Evolutionary conservation across 2,329 filamentous ascomycete species (phyloP).

Genomic region (Fusarium mundagurra): DNA sequence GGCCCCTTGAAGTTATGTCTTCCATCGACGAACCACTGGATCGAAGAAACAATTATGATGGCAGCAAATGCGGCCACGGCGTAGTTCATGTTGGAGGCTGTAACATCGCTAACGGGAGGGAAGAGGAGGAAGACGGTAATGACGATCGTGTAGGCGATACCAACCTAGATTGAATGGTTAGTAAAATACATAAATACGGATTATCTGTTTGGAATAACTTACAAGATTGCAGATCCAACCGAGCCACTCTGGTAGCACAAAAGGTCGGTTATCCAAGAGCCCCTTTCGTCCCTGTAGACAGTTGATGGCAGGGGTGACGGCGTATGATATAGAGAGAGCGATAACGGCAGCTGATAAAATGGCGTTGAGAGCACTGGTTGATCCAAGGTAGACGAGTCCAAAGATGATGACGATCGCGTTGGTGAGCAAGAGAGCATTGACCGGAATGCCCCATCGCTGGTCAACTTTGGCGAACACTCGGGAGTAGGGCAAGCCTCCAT

Average conservation of each 20-base stretch:
- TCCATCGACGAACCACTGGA: background rate
- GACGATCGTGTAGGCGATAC: background rate
- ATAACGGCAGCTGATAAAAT: background rate
- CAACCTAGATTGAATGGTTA: background rate
- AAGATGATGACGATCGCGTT: background rate
- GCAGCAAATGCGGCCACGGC: background rate
- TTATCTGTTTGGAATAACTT: fast-evolving
- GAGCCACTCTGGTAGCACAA: background rate
- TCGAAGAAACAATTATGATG: background rate
- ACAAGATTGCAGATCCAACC: background rate
- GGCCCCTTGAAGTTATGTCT: background rate
- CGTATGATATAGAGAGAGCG: background rate
- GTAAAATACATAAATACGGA: fast-evolving
- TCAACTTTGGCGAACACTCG: background rate
- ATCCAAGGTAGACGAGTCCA: background rate
- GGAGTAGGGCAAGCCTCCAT: background rate
- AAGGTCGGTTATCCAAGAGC: background rate
- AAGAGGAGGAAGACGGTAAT: background rate
- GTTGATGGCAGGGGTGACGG: background rate
- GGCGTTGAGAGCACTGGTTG: background rate
- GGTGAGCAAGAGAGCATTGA: background rate
- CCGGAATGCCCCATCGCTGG: background rate
- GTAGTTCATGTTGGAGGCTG: background rate
- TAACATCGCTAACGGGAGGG: background rate
- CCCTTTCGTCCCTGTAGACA: background rate